Evolutionary conservation across 768 basidiomycete species (phyloP).

Genomic region (Boletellus emodensis): DNA sequence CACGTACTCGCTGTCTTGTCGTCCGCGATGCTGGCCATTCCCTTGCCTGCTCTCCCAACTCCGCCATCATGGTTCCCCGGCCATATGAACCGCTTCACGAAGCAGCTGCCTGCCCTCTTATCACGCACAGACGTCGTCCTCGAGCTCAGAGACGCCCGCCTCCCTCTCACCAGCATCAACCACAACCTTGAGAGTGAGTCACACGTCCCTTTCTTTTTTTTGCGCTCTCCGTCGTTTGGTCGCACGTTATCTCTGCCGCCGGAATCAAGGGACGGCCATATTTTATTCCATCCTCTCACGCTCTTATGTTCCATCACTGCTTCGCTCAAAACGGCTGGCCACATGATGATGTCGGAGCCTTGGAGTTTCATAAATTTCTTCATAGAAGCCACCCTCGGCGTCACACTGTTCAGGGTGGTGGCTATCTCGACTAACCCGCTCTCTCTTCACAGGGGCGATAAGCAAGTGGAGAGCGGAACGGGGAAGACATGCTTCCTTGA

Average conservation of each 20-base stretch:
- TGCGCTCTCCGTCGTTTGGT: neutral
- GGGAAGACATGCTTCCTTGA: constrained; percentile 49
- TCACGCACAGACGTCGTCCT: constrained; percentile 87
- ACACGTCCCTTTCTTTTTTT: neutral
- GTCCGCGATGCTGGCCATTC: constrained; percentile 33
- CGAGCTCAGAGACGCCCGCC: constrained; percentile 88
- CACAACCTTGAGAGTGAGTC: constrained; percentile 75
- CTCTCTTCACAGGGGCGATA: constrained; percentile 46
- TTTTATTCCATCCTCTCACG: constrained; percentile 25
- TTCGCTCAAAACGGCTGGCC: constrained; percentile 11
- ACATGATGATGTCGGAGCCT: constrained; percentile 12
- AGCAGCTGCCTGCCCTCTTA: constrained; percentile 70
- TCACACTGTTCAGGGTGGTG: constrained; percentile 10
- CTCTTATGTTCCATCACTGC: constrained; percentile 6
- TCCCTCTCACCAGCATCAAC: constrained; percentile 94
- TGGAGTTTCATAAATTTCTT: constrained; percentile 8
- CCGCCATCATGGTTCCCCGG: constrained; percentile 95
- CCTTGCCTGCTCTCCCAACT: constrained; percentile 51
- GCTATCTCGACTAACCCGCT: constrained; percentile 17
- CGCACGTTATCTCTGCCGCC: constrained; percentile 1
- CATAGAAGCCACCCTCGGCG: constrained; percentile 2
- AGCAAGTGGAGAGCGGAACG: constrained; percentile 67
- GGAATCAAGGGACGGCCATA: constrained; percentile 5
- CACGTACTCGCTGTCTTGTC: neutral
- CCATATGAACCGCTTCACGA: constrained; percentile 88